Percentiles rank a stretch among this genome's conserved stretches.
These are phyloP conservation scores for Hanseniaspora pseudoguilliermondii DNA, from an alignment of 805 yeast genomes.

Conservation along the genomic window DNA sequence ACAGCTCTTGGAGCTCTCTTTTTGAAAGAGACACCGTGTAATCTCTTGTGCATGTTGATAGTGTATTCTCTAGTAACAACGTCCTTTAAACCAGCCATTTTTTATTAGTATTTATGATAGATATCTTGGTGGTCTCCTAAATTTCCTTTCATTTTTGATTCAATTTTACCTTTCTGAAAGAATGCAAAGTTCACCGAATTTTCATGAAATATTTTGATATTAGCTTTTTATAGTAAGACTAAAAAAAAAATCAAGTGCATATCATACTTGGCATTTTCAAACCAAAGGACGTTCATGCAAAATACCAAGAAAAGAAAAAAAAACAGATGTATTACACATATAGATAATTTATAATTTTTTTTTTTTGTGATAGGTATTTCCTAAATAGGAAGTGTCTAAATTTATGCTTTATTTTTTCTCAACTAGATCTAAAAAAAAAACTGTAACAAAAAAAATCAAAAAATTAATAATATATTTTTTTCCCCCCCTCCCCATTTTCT, in stretches of 20 bases:
- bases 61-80: slow-evolving; percentile 99
- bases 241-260: neutral
- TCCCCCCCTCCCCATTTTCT: too few species aligned
- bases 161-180: slow-evolving; percentile 13
- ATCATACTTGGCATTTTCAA: neutral
- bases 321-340: too few species aligned
- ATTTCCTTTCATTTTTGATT: neutral
- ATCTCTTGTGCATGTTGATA: slow-evolving; percentile 98
- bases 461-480: too few species aligned
- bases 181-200: slow-evolving; percentile 14
- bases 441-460: too few species aligned
- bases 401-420: too few species aligned
- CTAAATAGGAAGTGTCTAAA: too few species aligned
- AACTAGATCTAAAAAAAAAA: too few species aligned
- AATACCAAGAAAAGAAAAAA: too few species aligned
- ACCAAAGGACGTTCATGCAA: too few species aligned
- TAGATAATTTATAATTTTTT: too few species aligned
- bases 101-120: slow-evolving; percentile 14
- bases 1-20: slow-evolving; percentile 99
- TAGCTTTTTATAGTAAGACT: neutral
- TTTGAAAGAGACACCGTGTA: slow-evolving; percentile 98
- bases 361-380: too few species aligned
- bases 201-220: slow-evolving; percentile 16
- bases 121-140: slow-evolving; percentile 4
- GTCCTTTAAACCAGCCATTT: slow-evolving; percentile 69